These are phyloP conservation scores for Dryadomyces quercus-mongolicae DNA, from an alignment of 2,329 filamentous ascomycete species.

Conservation along the genomic window DNA sequence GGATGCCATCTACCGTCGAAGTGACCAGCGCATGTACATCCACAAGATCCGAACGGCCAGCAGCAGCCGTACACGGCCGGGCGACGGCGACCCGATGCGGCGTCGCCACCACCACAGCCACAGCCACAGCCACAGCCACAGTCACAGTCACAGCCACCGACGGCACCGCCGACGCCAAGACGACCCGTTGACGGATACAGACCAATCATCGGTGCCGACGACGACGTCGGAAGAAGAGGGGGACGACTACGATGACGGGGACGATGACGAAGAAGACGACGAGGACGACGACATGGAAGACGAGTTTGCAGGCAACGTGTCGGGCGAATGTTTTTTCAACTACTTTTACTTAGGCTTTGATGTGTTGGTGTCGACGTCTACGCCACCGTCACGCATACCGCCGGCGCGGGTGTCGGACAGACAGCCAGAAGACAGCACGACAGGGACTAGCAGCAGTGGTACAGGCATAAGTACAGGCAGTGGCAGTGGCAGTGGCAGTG, in stretches of 20 bases:
- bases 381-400: constrained; percentile 49
- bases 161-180: constrained; percentile 30
- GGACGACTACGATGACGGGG: constrained; percentile 46
- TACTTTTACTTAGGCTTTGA: constrained; percentile 96
- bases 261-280: constrained; percentile 58
- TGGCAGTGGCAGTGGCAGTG: constrained; percentile 12
- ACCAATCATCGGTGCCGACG: constrained; percentile 62
- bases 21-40: constrained; percentile 78
- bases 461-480: background rate
- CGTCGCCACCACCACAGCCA: constrained; percentile 18
- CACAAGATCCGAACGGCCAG: constrained; percentile 52
- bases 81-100: constrained; percentile 17
- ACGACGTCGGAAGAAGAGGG: constrained; percentile 62
- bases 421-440: background rate
- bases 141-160: constrained; percentile 24
- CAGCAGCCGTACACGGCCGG: constrained; percentile 35
- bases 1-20: constrained; percentile 87
- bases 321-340: constrained; percentile 83
- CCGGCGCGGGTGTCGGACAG: constrained; percentile 29
- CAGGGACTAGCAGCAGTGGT: background rate
- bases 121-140: constrained; percentile 28
- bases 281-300: constrained; percentile 46
- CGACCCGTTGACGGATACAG: constrained; percentile 50
- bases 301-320: constrained; percentile 36
- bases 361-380: constrained; percentile 72